These are phyloP conservation scores for Niveomyces coronatus DNA, from an alignment of 2,329 filamentous ascomycete species.

Conservation along the genomic window DNA sequence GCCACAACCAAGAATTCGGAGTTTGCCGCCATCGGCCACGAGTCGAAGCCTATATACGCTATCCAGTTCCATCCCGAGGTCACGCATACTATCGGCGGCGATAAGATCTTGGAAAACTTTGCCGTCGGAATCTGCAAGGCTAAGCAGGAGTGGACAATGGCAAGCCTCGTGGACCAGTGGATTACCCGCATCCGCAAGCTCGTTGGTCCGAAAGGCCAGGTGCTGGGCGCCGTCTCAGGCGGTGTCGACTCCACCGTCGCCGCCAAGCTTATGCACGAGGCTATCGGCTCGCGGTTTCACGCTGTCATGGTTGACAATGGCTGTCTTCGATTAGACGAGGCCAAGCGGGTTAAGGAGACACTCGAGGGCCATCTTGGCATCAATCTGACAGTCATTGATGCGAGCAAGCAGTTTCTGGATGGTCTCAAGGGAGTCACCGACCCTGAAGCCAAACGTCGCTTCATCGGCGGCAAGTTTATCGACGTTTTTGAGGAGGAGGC, in stretches of 20 bases:
- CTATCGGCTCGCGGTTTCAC: conserved; percentile 76
- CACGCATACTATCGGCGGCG: conserved; percentile 33
- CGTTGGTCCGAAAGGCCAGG: conserved; percentile 73
- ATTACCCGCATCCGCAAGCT: conserved; percentile 69
- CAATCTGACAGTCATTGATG: conserved; percentile 82
- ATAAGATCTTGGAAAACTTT: conserved; percentile 68
- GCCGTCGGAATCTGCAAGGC: conserved; percentile 72
- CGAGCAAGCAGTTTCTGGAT: conserved; percentile 63
- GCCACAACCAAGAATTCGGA: conserved; percentile 67
- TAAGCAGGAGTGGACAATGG: conserved; percentile 73
- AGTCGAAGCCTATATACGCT: conserved; percentile 52
- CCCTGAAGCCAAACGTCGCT: conserved; percentile 82
- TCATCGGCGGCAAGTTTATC: conserved; percentile 63
- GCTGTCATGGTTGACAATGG: conserved; percentile 78
- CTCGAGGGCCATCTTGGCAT: conserved; percentile 73
- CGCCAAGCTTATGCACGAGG: conserved; percentile 74
- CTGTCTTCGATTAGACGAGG: conserved; percentile 74
- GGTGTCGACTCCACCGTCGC: conserved; percentile 88
- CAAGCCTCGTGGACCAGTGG: conserved; percentile 70
- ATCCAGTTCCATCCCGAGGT: conserved; percentile 90
- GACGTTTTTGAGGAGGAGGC: conserved; percentile 73
- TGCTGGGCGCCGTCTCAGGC: conserved; percentile 46
- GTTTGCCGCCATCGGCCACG: conserved; percentile 70
- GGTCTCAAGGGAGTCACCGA: conserved; percentile 64
- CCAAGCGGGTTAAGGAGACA: conserved; percentile 67